Evolutionary conservation across 495 filamentous ascomycete species (phyloP).

Genomic region (Neurospora tetraspora): DNA sequence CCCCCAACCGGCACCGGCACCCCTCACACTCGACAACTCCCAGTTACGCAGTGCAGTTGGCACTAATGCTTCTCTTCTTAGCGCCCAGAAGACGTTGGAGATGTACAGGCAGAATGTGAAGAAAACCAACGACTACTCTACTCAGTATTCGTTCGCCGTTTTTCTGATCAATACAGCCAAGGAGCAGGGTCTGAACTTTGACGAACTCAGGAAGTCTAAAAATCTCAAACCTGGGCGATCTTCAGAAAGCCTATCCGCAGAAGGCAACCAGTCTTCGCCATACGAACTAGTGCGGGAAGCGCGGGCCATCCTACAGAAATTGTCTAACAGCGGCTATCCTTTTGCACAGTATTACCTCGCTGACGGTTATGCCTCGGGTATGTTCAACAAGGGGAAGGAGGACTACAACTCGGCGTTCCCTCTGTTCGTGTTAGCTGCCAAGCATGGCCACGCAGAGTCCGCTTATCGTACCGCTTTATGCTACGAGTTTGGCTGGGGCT

Average conservation of each 20-base stretch:
- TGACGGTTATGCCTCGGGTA: constrained; percentile 85
- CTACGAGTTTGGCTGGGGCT: constrained; percentile 98
- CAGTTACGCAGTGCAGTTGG: constrained; percentile 70
- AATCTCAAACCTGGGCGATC: constrained; percentile 30
- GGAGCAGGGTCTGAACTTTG: constrained; percentile 42
- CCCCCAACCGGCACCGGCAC: constrained; percentile 69
- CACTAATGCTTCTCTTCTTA: constrained; percentile 78
- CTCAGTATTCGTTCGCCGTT: constrained; percentile 91
- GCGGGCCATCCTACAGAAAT: constrained; percentile 72
- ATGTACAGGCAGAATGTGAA: constrained; percentile 97
- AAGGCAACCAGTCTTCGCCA: constrained; percentile 39
- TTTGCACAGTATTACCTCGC: constrained; percentile 97
- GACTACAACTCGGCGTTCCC: constrained; percentile 87
- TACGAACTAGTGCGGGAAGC: constrained; percentile 77
- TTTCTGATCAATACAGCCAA: constrained; percentile 83
- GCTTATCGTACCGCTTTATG: constrained; percentile 89
- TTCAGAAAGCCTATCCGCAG: constrained; percentile 31
- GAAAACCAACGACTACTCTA: constrained; percentile 79
- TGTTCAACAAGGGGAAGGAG: constrained; percentile 86
- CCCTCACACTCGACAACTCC: constrained; percentile 65
- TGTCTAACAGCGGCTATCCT: constrained; percentile 79
- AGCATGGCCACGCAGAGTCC: constrained; percentile 95
- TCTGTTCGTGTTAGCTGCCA: constrained; percentile 85
- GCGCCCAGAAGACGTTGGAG: constrained; percentile 82
- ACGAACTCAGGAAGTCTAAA: constrained; percentile 30